Conservation (phyloP, 2,329 filamentous ascomycete genomes). For the Phoma herbarum region DNA sequence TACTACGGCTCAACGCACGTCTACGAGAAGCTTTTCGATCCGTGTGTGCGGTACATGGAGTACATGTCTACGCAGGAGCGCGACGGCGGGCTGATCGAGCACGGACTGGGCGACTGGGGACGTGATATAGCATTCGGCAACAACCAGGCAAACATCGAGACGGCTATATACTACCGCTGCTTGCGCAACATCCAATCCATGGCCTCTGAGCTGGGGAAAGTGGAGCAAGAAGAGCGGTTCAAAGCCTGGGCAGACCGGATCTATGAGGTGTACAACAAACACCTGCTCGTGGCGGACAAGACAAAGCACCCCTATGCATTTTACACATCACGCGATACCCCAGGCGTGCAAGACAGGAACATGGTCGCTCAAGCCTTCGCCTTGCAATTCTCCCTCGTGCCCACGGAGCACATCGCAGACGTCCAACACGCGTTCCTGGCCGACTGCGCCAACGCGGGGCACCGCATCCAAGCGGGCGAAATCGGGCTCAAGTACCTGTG, state of each 20-base stretch:
- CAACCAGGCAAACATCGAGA: conserved; percentile 58
- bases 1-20: conserved; percentile 54
- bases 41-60: conserved; percentile 55
- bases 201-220: conserved; percentile 34
- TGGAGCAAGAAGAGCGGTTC: conserved; percentile 25
- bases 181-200: conserved; percentile 50
- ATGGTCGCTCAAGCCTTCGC: conserved; percentile 54
- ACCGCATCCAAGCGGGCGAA: conserved; percentile 53
- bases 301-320: conserved; percentile 47
- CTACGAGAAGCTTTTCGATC: conserved; percentile 50
- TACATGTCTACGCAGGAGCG: conserved; percentile 54
- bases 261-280: conserved; percentile 31
- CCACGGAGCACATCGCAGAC: conserved; percentile 32
- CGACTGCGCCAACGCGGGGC: conserved; percentile 31
- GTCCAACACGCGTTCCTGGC: conserved; percentile 43
- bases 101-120: conserved; percentile 57
- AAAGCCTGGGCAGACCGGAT: conserved; percentile 36
- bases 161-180: conserved; percentile 56
- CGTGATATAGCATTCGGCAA: conserved; percentile 56
- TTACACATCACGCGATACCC: conserved; percentile 52
- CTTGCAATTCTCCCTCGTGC: conserved; percentile 48
- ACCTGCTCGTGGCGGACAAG: conserved; percentile 35
- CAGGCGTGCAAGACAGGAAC: conserved; percentile 45
- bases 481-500: conserved; percentile 56
- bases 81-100: conserved; percentile 54